Evolutionary conservation across 2,329 filamentous ascomycete genomes (phyloP), one percentile per base, ranked within the genome.

Genomic region (Juglanconis oblonga): DNA sequence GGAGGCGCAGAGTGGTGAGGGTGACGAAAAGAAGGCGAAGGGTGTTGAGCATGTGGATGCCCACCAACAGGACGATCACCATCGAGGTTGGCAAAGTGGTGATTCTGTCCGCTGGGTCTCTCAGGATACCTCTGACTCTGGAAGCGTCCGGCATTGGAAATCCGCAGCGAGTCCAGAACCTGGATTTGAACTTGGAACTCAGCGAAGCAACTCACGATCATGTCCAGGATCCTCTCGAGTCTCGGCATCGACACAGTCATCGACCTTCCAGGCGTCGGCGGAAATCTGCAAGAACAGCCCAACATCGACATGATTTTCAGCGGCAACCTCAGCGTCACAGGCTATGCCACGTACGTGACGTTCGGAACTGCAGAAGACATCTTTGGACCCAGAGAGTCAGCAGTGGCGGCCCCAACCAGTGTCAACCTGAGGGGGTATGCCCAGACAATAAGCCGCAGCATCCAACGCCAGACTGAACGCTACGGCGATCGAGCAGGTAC

Each of bases 71-170:
- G 2, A 70, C 67, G 5, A 45, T 62, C 2, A 57, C 48, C 2
- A 70, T 81, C 45, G 64, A 65, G 10, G 81, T 78, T 3, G 70
- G 66, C 5, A 79, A 75, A 61, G 80, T 83, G 62, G 75, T 82
- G 6, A 73, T 83, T 29, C 57, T 78, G 7, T 79, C 78, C 0
- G 78, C 77, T 0, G 82, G 83, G 0, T 70, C 81, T 3, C 74
- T 84, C 55, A 76, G 78, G 59, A 80, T 79, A 8, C 82, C 83
- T 1, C 71, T 78, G 0, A 77, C 86, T 11, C 76, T 86, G 1
- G 77, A 84, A 62, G 73, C 73, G 8, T 85, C 81, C 0, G 83
- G 82, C 0, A 75, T 86, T 13, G 82, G 83, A 0, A 75, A 76
- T 53, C 66, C 70, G 5, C 62, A 38, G 68, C 72, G 66, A 55